Conservation (phyloP, 495 filamentous ascomycete genomes). For the Filosporella fistucella region DNA sequence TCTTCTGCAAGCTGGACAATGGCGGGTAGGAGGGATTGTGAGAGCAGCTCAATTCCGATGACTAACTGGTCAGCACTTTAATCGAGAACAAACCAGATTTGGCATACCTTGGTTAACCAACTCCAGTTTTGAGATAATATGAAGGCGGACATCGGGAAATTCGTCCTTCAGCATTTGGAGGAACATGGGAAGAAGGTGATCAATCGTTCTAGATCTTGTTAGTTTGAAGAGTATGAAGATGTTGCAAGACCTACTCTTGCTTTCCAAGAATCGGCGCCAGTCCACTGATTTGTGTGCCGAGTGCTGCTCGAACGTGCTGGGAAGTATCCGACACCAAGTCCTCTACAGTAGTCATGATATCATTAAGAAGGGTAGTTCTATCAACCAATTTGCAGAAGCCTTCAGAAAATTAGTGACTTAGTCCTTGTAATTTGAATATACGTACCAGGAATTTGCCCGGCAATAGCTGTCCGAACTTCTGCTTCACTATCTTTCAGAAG, state of each 20-base stretch:
- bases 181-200: constrained; percentile 98
- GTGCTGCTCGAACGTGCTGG: constrained; percentile 91
- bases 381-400: constrained; percentile 91
- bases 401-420: constrained; percentile 26
- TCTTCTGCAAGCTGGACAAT: constrained; percentile 97
- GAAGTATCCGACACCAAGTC: constrained; percentile 93
- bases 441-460: constrained; percentile 90
- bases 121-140: constrained; percentile 98
- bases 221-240: constrained; percentile 5
- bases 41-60: constrained; percentile 95
- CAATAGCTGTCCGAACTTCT: constrained; percentile 94
- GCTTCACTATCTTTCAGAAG: constrained; percentile 95
- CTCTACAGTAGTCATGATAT: constrained; percentile 95
- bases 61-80: constrained; percentile 44
- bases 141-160: constrained; percentile 93
- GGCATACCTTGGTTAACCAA: constrained; percentile 92
- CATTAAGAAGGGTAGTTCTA: constrained; percentile 80
- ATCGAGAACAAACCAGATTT: neutral
- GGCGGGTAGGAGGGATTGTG: constrained; percentile 93
- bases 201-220: constrained; percentile 57
- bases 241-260: constrained; percentile 69
- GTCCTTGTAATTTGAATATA: neutral
- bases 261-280: constrained; percentile 96
- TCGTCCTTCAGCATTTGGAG: constrained; percentile 99
- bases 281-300: constrained; percentile 95